Evolutionary conservation across 2,329 filamentous ascomycete genomes (phyloP), one percentile per base, ranked within the genome.

Genomic region (Cladosporium sp.): DNA sequence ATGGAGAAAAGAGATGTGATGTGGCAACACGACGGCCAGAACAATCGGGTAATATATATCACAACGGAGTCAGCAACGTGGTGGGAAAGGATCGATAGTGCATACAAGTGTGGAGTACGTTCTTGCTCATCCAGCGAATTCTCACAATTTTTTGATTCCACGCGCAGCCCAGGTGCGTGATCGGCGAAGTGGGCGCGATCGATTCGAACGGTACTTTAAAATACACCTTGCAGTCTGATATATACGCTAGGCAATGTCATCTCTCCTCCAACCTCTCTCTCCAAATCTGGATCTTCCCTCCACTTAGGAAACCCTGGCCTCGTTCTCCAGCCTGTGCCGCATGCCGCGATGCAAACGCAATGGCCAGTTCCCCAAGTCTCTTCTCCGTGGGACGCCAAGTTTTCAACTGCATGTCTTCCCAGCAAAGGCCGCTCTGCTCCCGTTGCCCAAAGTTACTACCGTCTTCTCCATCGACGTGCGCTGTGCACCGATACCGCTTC

Each of bases 101-200:
- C 52, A 55, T 45, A 55, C 37, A 40, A 17, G 52, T 56, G 54
- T 56, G 54, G 54, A 56, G 54, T 56, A 36, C 14, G 9, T 51
- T 51, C 19, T 55, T 43, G 51, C 51, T 55, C 51, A 55, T 40
- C 37, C 38, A 54, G 22, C 51, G 39, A 43, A 43, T 51, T 51
- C 30, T 47, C 52, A 55, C 52, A 47, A 47, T 55, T 55, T 55
- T 55, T 47, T 55, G 52, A 47, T 47, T 47, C 40, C 52, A 55
- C 30, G 30, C 30, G 37, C 40, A 9, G 30, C 28, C 19, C 37
- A 42, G n/a, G 51, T 55, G 51, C 51, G 51, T 15, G 51, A 55
- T 55, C 51, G 51, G 51, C 51, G 51, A 39, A 12, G 19, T 37
- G 30, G 47, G 47, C 19, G 30, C 30, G 47, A 50, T 50, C 30